Evolutionary conservation across 2,329 filamentous ascomycete species (phyloP).

Genomic region (Coniochaeta sp.): DNA sequence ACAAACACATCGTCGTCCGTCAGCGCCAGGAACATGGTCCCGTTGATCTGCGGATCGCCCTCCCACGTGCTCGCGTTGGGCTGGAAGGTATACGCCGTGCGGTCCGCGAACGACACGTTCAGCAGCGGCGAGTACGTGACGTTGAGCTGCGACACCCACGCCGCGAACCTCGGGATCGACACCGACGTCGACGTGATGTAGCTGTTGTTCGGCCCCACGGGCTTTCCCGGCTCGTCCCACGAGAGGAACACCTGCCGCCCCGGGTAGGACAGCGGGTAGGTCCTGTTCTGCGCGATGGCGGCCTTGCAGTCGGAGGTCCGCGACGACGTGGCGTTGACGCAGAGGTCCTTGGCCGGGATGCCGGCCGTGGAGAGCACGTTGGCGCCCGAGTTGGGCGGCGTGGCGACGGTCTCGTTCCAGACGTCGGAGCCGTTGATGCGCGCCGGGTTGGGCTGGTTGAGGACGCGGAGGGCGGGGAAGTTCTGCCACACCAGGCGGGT

Average conservation of each 20-base stretch:
- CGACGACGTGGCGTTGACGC: conserved; percentile 47
- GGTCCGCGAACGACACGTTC: conserved; percentile 35
- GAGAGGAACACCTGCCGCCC: conserved; percentile 63
- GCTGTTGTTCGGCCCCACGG: conserved; percentile 73
- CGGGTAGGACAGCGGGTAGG: conserved; percentile 64
- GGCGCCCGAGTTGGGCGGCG: conserved; percentile 31
- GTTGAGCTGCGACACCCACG: conserved; percentile 73
- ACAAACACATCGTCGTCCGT: conserved; percentile 62
- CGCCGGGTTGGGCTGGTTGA: conserved; percentile 71
- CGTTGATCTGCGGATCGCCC: conserved; percentile 64
- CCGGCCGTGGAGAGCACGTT: conserved; percentile 45
- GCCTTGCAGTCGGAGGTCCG: conserved; percentile 48
- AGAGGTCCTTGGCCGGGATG: conserved; percentile 38
- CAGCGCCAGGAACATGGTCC: conserved; percentile 71
- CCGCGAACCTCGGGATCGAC: conserved; percentile 59
- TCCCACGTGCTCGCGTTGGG: conserved; percentile 59
- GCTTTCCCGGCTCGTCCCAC: conserved; percentile 64
- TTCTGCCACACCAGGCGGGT: conserved; percentile 80
- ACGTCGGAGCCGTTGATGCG: conserved; percentile 56
- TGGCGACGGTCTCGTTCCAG: conserved; percentile 54
- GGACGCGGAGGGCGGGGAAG: conserved; percentile 63
- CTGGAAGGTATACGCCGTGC: conserved; percentile 62
- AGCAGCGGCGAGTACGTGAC: conserved; percentile 60
- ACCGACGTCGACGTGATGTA: conserved; percentile 61
- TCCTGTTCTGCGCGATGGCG: conserved; percentile 61